Conservation (phyloP, 768 basidiomycete species). For the Suillus alpinus region DNA sequence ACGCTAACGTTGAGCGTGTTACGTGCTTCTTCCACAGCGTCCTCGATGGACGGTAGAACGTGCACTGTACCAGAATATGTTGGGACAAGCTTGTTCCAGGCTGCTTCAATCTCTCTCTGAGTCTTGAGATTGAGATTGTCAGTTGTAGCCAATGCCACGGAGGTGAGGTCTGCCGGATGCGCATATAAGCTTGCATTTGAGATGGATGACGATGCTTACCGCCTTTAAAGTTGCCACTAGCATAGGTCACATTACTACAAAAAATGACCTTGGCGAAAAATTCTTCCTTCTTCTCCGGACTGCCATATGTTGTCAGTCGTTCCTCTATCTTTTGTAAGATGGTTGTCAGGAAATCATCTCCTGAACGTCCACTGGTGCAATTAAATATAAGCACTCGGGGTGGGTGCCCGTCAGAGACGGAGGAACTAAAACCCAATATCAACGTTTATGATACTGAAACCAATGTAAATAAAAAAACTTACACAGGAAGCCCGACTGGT, state of each 20-base stretch:
- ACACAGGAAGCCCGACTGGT: slow-evolving; percentile 43
- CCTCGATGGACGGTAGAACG: slow-evolving; percentile 84
- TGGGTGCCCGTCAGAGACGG: slow-evolving; percentile 20
- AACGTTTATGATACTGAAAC: slow-evolving; percentile 5
- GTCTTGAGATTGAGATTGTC: slow-evolving; percentile 67
- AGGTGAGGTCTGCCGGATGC: slow-evolving; percentile 64
- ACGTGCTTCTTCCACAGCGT: slow-evolving; percentile 60
- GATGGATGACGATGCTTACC: slow-evolving; percentile 46
- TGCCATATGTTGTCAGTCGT: slow-evolving; percentile 42
- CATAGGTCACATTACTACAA: slow-evolving; percentile 95
- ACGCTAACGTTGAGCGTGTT: slow-evolving; percentile 44
- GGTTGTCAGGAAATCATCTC: slow-evolving; percentile 60
- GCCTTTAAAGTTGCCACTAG: slow-evolving; percentile 85
- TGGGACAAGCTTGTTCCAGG: slow-evolving; percentile 68
- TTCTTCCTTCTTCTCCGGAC: slow-evolving; percentile 33
- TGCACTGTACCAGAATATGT: slow-evolving; percentile 64
- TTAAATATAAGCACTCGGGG: slow-evolving; percentile 84
- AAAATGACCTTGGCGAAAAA: slow-evolving; percentile 90
- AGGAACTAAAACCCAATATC: slow-evolving; percentile 1
- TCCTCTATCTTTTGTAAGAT: slow-evolving; percentile 51
- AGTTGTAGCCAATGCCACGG: slow-evolving; percentile 56
- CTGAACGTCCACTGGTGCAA: slow-evolving; percentile 89
- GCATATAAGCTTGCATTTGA: slow-evolving; percentile 4
- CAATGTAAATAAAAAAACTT: slow-evolving; percentile 12
- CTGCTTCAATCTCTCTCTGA: slow-evolving; percentile 71